Percentiles rank a stretch among this genome's conserved stretches.
These are phyloP conservation scores for Echium plantagineum DNA, from an alignment of 257 asterid species.

Conservation along the genomic window DNA sequence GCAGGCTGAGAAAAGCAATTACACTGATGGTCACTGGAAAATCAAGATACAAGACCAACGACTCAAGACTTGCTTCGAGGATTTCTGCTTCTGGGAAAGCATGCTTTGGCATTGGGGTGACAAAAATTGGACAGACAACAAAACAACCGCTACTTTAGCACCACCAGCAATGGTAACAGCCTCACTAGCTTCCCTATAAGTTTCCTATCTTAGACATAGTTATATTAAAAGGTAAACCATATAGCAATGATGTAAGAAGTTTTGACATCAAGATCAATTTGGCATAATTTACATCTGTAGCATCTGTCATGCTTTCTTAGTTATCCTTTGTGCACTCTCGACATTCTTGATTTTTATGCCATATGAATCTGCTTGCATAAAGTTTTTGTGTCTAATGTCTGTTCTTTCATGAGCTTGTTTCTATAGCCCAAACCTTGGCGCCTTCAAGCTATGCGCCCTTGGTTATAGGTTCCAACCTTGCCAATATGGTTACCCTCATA, in stretches of 20 bases:
- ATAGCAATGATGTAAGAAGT: conserved; percentile 6
- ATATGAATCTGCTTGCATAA: too few relatives aligned
- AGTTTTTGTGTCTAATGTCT: too few relatives aligned
- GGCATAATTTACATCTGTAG: background rate
- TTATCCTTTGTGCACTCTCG: too few relatives aligned
- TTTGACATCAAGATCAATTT: background rate
- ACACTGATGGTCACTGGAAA: conserved; percentile 75
- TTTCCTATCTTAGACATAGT: background rate
- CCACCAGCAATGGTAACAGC: conserved; percentile 20
- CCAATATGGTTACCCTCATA: too few relatives aligned
- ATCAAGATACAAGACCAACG: conserved; percentile 47
- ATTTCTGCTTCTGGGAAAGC: conserved; percentile 86
- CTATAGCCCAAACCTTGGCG: too few relatives aligned
- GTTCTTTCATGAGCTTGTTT: too few relatives aligned
- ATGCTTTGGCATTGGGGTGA: conserved; percentile 97
- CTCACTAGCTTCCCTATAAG: conserved; percentile 33
- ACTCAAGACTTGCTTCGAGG: conserved; percentile 52
- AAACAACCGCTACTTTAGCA: conserved; percentile 25
- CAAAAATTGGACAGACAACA: conserved; percentile 67
- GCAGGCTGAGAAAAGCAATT: conserved; percentile 77
- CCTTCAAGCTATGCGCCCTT: too few relatives aligned
- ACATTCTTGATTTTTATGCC: too few relatives aligned
- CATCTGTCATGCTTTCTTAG: too few relatives aligned
- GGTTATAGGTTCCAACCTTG: too few relatives aligned
- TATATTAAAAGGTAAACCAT: background rate